Conservation (phyloP, 2,329 filamentous ascomycete genomes). For the Sphaerulina vaccinii region DNA sequence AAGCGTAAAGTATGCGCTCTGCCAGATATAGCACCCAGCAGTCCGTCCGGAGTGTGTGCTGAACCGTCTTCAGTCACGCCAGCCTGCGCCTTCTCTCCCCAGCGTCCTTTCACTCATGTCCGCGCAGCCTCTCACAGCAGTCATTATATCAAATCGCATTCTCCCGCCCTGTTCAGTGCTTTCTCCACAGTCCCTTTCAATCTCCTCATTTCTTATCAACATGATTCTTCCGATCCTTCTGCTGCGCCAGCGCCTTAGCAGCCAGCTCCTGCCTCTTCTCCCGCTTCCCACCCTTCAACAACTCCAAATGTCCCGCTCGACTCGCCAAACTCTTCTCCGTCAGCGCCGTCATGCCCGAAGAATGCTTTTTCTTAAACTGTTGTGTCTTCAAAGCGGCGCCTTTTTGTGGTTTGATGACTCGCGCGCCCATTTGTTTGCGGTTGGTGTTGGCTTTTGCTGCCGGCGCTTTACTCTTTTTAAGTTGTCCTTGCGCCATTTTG, state of each 20-base stretch:
- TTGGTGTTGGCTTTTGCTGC: slow-evolving; percentile 32
- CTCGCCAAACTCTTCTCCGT: slow-evolving; percentile 68
- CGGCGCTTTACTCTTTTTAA: slow-evolving; percentile 34
- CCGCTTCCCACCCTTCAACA: slow-evolving; percentile 66
- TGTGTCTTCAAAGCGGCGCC: slow-evolving; percentile 58
- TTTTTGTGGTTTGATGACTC: slow-evolving; percentile 67
- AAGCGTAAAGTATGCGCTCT: too few relatives aligned
- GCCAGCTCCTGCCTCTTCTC: slow-evolving; percentile 41
- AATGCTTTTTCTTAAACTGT: slow-evolving; percentile 66
- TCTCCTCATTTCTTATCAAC: not conserved
- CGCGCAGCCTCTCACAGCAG: too few relatives aligned
- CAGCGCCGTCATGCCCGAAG: slow-evolving; percentile 60
- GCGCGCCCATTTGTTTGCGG: slow-evolving; percentile 48
- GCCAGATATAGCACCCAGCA: too few relatives aligned
- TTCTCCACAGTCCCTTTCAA: too few relatives aligned
- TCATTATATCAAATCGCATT: too few relatives aligned
- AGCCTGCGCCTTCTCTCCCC: too few relatives aligned
- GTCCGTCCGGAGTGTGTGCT: too few relatives aligned
- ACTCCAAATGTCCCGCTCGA: slow-evolving; percentile 68
- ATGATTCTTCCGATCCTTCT: not conserved
- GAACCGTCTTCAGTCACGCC: too few relatives aligned
- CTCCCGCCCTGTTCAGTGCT: too few relatives aligned
- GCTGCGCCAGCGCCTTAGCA: slow-evolving; percentile 14
- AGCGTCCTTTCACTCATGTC: too few relatives aligned
- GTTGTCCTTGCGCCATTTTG: slow-evolving; percentile 34